Evolutionary conservation across 164 flowering plant genomes (phyloP).

Genomic region (Tinospora cordifolia): DNA sequence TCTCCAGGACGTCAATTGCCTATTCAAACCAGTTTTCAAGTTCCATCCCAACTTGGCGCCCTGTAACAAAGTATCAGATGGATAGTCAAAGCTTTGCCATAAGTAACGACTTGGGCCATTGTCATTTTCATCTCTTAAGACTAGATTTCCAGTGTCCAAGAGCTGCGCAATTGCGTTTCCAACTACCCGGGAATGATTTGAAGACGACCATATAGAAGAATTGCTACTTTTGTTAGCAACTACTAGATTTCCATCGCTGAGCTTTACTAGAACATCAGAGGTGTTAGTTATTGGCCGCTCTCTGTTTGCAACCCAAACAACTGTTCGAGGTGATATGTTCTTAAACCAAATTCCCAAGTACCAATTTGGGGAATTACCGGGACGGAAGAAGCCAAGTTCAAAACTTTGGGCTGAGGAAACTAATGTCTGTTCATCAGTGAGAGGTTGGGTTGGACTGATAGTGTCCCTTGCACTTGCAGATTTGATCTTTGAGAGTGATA

Average conservation of each 20-base stretch:
- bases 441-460: background rate
- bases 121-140: background rate
- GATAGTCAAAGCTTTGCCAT: conserved; percentile 16
- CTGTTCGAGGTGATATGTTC: background rate
- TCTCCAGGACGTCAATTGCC: conserved; percentile 7
- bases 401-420: background rate
- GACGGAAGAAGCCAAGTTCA: background rate
- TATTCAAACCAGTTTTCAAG: background rate
- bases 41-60: conserved; percentile 7
- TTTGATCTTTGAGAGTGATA: too few relatives aligned
- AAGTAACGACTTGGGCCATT: background rate
- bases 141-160: conserved; percentile 14
- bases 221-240: background rate
- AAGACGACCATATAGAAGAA: conserved; percentile 6
- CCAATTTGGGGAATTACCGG: background rate
- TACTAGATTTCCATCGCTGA: conserved; percentile 6
- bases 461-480: too few relatives aligned
- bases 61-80: conserved; percentile 1
- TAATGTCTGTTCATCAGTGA: background rate
- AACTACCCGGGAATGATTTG: background rate
- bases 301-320: conserved; percentile 13
- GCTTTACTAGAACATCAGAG: background rate
- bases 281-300: background rate
- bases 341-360: conserved; percentile 11
- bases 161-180: conserved; percentile 3